Percentiles rank a stretch among this genome's conserved stretches.
These are phyloP conservation scores for Zangia roseola DNA, from an alignment of 768 basidiomycete species.

Conservation along the genomic window DNA sequence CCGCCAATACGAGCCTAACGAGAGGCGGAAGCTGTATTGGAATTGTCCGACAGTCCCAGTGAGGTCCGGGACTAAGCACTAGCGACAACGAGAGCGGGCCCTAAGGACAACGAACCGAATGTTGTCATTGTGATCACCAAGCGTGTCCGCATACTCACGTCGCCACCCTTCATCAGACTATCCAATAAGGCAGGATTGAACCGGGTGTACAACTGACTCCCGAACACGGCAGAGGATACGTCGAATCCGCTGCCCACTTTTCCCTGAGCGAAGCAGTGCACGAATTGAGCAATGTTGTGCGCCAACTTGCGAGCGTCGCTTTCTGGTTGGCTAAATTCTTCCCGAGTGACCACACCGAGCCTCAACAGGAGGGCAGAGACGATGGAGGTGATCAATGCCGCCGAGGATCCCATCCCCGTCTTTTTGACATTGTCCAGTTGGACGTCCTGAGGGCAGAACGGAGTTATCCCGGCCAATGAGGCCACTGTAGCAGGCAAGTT, in stretches of 20 bases:
- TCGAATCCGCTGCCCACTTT: conserved; percentile 99
- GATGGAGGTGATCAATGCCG: conserved; percentile 94
- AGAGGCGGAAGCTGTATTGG: conserved; percentile 82
- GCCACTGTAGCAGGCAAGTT: conserved; percentile 60
- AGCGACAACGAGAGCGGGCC: conserved; percentile 39
- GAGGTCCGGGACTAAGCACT: conserved; percentile 52
- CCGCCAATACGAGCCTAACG: conserved; percentile 85
- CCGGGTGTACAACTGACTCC: conserved; percentile 89
- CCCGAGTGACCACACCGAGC: conserved; percentile 55
- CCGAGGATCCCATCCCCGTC: conserved; percentile 96
- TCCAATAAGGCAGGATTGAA: conserved; percentile 61
- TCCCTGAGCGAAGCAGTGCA: conserved; percentile 95
- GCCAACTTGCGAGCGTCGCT: conserved; percentile 59
- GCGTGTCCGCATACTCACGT: conserved; percentile 18
- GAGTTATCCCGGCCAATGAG: conserved; percentile 67
- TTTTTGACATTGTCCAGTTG: conserved; percentile 86
- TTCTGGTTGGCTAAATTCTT: conserved; percentile 44
- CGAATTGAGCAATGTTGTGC: conserved; percentile 92
- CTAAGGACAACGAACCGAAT: conserved; percentile 8
- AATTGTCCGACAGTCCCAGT: conserved; percentile 70
- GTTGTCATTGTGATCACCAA: conserved; percentile 1
- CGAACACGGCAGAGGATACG: conserved; percentile 90
- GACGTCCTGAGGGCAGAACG: conserved; percentile 73
- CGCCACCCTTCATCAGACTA: conserved; percentile 19
- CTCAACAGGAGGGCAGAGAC: conserved; percentile 83